Percentiles rank a stretch among this genome's conserved stretches.
phyloP scores from a whole-genome alignment of 768 basidiomycete genomes.

The Lactarius hatsudake region DNA sequence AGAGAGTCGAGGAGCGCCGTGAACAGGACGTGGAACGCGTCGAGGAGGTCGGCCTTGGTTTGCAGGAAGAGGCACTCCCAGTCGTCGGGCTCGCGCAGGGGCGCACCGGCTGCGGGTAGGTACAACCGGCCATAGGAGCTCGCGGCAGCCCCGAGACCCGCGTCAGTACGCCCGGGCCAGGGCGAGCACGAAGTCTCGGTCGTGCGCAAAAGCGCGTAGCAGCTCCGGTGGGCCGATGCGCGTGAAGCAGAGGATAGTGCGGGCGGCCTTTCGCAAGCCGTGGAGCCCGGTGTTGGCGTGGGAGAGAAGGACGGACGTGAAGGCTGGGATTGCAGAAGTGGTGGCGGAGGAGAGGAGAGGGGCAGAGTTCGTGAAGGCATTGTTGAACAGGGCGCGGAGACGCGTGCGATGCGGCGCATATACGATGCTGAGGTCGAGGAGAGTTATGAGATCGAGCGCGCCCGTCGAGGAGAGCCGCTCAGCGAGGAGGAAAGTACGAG shows the following conservation, averaged over 20 bases:
- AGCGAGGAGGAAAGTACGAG: conserved; percentile 52
- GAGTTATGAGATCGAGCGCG: conserved; percentile 48
- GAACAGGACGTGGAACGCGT: conserved; percentile 62
- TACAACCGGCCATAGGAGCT: conserved; percentile 58
- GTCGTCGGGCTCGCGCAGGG: conserved; percentile 42
- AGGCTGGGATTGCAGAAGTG: conserved; percentile 48
- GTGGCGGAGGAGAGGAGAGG: conserved; percentile 37
- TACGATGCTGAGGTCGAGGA: conserved; percentile 62
- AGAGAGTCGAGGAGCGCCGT: conserved; percentile 49
- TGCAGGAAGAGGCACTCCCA: conserved; percentile 73
- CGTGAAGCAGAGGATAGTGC: conserved; percentile 55
- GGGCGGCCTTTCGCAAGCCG: conserved; percentile 58
- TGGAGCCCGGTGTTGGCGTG: conserved; percentile 51
- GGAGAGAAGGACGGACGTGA: conserved; percentile 45
- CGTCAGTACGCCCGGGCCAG: conserved; percentile 61
- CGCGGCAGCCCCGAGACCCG: conserved; percentile 53
- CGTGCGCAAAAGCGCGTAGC: conserved; percentile 50
- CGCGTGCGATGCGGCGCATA: conserved; percentile 48
- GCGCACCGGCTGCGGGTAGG: conserved; percentile 32
- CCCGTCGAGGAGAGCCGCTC: conserved; percentile 46
- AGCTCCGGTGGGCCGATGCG: conserved; percentile 48
- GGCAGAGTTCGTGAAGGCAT: conserved; percentile 38
- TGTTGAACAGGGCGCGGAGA: conserved; percentile 44
- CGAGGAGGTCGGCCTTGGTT: conserved; percentile 69
- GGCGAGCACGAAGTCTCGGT: conserved; percentile 50